Evolutionary conservation across 768 basidiomycete species (phyloP).

Genomic region (Suillus paluster): DNA sequence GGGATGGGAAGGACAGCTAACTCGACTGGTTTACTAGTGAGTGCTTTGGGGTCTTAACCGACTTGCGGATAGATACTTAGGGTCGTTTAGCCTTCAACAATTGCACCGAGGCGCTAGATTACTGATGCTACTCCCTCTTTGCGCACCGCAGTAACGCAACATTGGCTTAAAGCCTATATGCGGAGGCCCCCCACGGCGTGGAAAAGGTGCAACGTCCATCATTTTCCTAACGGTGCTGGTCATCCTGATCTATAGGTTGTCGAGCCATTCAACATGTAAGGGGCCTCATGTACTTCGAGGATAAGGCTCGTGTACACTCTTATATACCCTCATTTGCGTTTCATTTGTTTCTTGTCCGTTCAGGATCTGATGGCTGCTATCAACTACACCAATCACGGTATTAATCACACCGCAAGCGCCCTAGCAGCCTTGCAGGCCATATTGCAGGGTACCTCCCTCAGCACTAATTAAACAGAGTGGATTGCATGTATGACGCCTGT

Average conservation of each 20-base stretch:
- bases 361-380: too few species aligned
- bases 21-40: background rate
- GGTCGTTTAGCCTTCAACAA: background rate
- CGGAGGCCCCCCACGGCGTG: background rate
- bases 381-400: too few species aligned
- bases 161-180: too few species aligned
- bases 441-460: too few species aligned
- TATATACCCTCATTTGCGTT: too few species aligned
- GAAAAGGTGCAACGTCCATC: background rate
- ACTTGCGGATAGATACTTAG: background rate
- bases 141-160: background rate
- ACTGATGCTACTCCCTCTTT: background rate
- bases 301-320: too few species aligned
- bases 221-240: background rate
- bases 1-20: background rate
- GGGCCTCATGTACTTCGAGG: too few species aligned
- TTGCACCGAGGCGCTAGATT: background rate
- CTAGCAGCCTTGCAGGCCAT: too few species aligned
- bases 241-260: background rate
- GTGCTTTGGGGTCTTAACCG: background rate
- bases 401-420: too few species aligned
- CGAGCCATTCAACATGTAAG: background rate
- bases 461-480: too few species aligned
- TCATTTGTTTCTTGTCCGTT: too few species aligned
- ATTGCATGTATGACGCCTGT: too few species aligned